Evolutionary conservation across 768 basidiomycete genomes (phyloP).

Genomic region (Pisolithus orientalis): DNA sequence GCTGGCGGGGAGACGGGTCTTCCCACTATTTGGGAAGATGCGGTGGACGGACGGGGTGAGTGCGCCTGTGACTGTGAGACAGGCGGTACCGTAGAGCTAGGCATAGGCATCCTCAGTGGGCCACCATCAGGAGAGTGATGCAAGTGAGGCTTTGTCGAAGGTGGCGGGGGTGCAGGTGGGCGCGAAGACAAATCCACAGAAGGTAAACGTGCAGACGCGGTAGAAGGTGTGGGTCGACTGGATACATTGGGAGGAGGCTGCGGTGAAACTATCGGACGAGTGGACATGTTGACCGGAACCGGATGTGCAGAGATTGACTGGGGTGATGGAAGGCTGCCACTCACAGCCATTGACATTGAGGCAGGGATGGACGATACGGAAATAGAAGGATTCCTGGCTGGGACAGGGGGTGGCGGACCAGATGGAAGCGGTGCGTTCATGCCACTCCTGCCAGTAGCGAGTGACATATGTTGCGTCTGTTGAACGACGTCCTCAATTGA

Average conservation of each 20-base stretch:
- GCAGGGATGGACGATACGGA: not conserved
- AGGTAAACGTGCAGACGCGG: slow-evolving; percentile 1
- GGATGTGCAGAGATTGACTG: not conserved
- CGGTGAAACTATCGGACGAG: not conserved
- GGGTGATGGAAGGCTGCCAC: not conserved
- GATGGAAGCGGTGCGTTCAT: not conserved
- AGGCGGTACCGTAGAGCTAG: not conserved
- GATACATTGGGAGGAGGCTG: not conserved
- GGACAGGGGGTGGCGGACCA: slow-evolving; percentile 9
- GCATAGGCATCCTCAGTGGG: not conserved
- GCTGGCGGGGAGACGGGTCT: not conserved
- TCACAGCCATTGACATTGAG: not conserved
- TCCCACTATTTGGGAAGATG: not conserved
- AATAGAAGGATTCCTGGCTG: slow-evolving; percentile 6
- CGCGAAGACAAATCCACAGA: slow-evolving; percentile 7
- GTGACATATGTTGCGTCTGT: not conserved
- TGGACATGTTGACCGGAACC: not conserved
- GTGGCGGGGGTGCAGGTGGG: slow-evolving; percentile 2
- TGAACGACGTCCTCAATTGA: slow-evolving; percentile 37
- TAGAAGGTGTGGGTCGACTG: not conserved
- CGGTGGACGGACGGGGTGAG: too few species aligned
- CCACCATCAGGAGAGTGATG: not conserved
- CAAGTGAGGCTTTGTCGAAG: not conserved
- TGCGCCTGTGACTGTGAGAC: not conserved
- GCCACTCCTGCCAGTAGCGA: not conserved